A percentile compares a stretch with the other conserved stretches of the same genome.
phyloP scores from a whole-genome alignment of 2,329 filamentous ascomycete genomes.

The Capronia americana region DNA sequence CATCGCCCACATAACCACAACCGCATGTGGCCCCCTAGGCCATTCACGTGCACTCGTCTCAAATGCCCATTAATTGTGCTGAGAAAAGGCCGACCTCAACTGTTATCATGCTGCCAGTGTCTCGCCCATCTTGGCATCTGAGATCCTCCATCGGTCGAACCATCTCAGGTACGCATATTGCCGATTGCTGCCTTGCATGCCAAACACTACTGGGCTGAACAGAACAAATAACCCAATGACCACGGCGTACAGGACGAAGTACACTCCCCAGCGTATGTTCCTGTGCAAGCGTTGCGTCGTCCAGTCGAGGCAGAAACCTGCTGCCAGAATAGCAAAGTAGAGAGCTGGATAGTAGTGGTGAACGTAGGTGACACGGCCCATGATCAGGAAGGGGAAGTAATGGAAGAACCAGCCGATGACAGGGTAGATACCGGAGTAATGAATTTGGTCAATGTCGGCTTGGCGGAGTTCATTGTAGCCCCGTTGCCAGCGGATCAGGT shows the following conservation, averaged over 20 bases:
- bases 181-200: conserved; percentile 84
- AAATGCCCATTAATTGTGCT: conserved; percentile 11
- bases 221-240: conserved; percentile 81
- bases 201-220: conserved; percentile 95
- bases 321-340: conserved; percentile 91
- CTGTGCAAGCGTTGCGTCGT: conserved; percentile 71
- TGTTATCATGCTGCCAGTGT: background rate
- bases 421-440: conserved; percentile 91
- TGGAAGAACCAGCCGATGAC: conserved; percentile 94
- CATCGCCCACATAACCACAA: conserved; percentile 13
- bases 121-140: conserved; percentile 58
- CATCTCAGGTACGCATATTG: conserved; percentile 94
- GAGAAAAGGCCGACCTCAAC: conserved; percentile 5
- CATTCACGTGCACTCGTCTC: conserved; percentile 18
- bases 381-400: conserved; percentile 93
- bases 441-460: conserved; percentile 87
- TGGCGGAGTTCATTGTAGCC: conserved; percentile 83
- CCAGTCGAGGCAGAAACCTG: conserved; percentile 91
- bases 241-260: conserved; percentile 72
- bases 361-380: conserved; percentile 98
- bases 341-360: conserved; percentile 99
- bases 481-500: conserved; percentile 92
- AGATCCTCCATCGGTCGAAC: conserved; percentile 85
- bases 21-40: conserved; percentile 7
- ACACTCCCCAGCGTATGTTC: conserved; percentile 70